Percentiles rank a stretch among this genome's conserved stretches.
Evolutionary conservation across 495 filamentous ascomycete genomes (phyloP).

Genomic region (Trichoderma reesei): DNA sequence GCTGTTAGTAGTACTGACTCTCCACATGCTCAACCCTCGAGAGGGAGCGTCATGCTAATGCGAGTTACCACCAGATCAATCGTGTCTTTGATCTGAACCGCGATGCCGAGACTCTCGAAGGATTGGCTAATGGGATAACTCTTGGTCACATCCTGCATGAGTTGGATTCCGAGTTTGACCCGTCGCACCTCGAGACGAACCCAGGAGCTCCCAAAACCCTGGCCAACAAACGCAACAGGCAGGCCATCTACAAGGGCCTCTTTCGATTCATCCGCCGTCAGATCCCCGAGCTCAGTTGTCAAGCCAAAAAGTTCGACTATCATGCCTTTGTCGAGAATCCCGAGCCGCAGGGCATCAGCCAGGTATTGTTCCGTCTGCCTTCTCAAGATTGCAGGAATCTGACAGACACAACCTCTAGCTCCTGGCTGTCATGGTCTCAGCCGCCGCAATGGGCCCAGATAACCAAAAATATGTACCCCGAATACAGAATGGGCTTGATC

Average conservation of each 20-base stretch:
- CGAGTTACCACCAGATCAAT: not conserved
- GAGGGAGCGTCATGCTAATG: not conserved
- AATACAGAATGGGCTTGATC: conserved; percentile 35
- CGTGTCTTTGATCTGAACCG: conserved; percentile 22
- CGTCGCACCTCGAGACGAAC: conserved; percentile 54
- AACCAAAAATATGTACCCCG: conserved; percentile 45
- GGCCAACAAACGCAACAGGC: conserved; percentile 51
- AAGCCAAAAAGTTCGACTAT: conserved; percentile 19
- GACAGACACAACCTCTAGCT: conserved; percentile 39
- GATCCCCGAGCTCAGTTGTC: conserved; percentile 22
- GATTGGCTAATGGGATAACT: conserved; percentile 66
- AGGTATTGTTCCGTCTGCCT: not conserved
- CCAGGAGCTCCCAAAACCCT: conserved; percentile 43
- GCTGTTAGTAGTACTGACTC: conserved; percentile 26
- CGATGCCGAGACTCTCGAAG: conserved; percentile 30
- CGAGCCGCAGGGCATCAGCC: conserved; percentile 27
- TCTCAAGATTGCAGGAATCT: not conserved
- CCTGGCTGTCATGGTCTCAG: conserved; percentile 52
- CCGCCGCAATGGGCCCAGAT: conserved; percentile 49
- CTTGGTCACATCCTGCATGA: conserved; percentile 53
- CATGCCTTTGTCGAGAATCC: conserved; percentile 29
- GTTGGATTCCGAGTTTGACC: conserved; percentile 49
- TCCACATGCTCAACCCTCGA: not conserved
- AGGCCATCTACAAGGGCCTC: conserved; percentile 57
- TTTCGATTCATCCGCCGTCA: conserved; percentile 50